Conservation (phyloP, 208 protist genomes). For the Endotrypanum monterogeii region DNA sequence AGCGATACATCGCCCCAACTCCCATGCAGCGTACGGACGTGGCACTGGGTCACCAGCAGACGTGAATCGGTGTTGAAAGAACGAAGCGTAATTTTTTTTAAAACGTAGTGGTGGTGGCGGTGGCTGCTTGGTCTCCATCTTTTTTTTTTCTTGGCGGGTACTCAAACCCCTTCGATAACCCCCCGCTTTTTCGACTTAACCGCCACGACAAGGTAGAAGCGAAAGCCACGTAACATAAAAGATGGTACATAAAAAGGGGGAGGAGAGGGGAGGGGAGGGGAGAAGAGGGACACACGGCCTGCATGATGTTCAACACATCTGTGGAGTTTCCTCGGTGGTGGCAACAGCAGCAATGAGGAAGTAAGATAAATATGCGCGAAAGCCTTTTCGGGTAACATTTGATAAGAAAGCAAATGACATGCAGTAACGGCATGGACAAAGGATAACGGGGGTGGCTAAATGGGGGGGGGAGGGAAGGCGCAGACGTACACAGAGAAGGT, state of each 20-base stretch:
- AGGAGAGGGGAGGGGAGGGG: background rate
- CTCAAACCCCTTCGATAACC: too few species aligned
- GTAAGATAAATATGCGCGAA: background rate
- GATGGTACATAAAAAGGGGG: background rate
- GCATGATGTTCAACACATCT: background rate
- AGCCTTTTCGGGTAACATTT: background rate
- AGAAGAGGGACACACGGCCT: background rate
- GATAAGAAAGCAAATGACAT: constrained; percentile 33
- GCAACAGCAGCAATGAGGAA: constrained; percentile 8
- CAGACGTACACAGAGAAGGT: background rate
- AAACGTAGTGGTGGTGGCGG: too few species aligned
- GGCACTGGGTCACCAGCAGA: too few species aligned
- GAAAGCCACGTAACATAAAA: background rate
- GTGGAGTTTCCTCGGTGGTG: background rate
- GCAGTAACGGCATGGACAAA: too few species aligned
- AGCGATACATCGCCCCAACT: too few species aligned
- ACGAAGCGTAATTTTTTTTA: too few species aligned
- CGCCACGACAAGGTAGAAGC: background rate
- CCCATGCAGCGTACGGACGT: too few species aligned
- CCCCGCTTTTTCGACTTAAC: too few species aligned
- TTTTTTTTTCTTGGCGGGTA: too few species aligned
- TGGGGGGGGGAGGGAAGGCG: background rate
- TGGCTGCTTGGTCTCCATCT: too few species aligned
- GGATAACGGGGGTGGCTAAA: background rate
- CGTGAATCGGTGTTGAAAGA: too few species aligned